Conservation (phyloP, 306 rosid genomes). For the Gillenia trifoliata region DNA sequence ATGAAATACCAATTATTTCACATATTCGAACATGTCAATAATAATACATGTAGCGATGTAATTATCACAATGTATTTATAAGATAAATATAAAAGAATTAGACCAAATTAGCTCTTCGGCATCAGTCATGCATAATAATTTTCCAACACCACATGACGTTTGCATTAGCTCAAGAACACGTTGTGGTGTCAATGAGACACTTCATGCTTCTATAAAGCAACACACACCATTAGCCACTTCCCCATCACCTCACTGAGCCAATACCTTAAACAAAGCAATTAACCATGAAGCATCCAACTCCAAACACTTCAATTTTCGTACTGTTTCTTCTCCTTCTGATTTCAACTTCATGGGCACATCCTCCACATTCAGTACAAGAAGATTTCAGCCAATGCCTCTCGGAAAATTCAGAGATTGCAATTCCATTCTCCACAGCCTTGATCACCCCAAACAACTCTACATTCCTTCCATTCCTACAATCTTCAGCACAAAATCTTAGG, state of each 20-base stretch:
- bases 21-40: too few relatives aligned
- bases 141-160: slow-evolving; percentile 9
- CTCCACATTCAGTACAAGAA: slow-evolving; percentile 34
- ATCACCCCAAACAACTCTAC: slow-evolving; percentile 40
- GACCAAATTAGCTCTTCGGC: too few relatives aligned
- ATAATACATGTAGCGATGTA: too few relatives aligned
- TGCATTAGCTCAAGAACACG: slow-evolving; percentile 7
- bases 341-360: slow-evolving; percentile 29
- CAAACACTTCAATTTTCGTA: slow-evolving; percentile 9
- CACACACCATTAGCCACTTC: not conserved
- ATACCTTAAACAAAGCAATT: not conserved
- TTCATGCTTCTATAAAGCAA: slow-evolving; percentile 1
- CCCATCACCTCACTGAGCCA: not conserved
- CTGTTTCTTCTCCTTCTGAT: slow-evolving; percentile 29
- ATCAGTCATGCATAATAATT: too few relatives aligned
- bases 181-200: not conserved
- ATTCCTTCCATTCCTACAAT: slow-evolving; percentile 47
- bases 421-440: slow-evolving; percentile 39
- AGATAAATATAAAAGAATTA: too few relatives aligned
- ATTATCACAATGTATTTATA: rapidly evolving
- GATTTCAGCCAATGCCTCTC: slow-evolving; percentile 45
- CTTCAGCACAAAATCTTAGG: slow-evolving; percentile 68
- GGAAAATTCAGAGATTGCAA: slow-evolving; percentile 24
- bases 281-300: slow-evolving; percentile 25
- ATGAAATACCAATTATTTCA: too few relatives aligned